A percentile compares a stretch with the other conserved stretches of the same genome.
Evolutionary conservation across 345 rosid species (phyloP).

Genomic region (Camelina laxa): DNA sequence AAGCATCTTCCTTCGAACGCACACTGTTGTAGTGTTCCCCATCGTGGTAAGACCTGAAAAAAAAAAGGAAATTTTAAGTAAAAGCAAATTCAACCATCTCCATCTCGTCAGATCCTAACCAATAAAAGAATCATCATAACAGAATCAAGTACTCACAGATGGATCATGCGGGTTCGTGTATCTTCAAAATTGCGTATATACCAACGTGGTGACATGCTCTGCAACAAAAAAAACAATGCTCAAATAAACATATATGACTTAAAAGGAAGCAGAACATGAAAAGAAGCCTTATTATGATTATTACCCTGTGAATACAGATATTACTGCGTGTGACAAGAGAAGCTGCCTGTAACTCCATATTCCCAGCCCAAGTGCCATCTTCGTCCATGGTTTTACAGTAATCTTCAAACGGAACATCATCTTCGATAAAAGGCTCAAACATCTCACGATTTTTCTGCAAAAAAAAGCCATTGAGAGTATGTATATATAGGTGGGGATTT

Average conservation of each 20-base stretch:
- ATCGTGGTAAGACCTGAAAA: conserved; percentile 86
- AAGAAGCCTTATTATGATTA: conserved; percentile 17
- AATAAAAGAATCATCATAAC: neutral
- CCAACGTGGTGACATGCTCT: conserved; percentile 92
- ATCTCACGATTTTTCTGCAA: conserved; percentile 71
- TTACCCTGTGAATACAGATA: conserved; percentile 88
- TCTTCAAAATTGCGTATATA: conserved; percentile 80
- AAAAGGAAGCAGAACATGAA: neutral
- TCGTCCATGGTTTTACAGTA: conserved; percentile 80
- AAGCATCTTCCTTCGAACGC: conserved; percentile 70
- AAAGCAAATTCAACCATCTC: neutral
- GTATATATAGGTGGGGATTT: neutral
- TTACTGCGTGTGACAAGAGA: conserved; percentile 84
- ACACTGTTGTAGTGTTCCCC: conserved; percentile 94
- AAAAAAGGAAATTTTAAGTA: neutral
- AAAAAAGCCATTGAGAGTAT: neutral
- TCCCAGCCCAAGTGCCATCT: conserved; percentile 97
- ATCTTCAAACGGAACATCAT: conserved; percentile 85
- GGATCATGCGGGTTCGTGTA: conserved; percentile 69
- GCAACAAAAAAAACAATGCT: conserved; percentile 14
- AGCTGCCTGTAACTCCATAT: conserved; percentile 95
- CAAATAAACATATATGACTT: neutral
- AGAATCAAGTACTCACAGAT: conserved; percentile 64
- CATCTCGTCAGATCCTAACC: neutral
- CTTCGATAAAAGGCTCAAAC: conserved; percentile 94